Conservation (phyloP, 176 grass and related monocot genomes). For the Stipa capillata region DNA sequence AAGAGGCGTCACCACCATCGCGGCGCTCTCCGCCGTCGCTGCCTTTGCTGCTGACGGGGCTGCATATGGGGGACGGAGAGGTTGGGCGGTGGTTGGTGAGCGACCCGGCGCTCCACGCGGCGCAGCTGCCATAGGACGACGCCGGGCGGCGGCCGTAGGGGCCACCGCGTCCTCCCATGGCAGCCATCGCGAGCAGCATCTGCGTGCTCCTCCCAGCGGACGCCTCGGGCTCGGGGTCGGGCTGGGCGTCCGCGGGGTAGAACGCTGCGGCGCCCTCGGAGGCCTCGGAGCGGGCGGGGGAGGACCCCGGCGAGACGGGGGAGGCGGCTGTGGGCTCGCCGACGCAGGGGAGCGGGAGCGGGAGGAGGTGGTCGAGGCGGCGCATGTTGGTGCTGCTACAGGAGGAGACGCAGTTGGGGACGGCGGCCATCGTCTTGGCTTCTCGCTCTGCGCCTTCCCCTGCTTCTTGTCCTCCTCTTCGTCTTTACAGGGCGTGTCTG, state of each 20-base stretch:
- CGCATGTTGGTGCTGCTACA: constrained; percentile 37
- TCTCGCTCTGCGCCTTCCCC: constrained; percentile 20
- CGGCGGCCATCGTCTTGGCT: constrained; percentile 30
- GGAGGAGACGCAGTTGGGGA: constrained; percentile 25
- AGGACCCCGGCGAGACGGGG: constrained; percentile 36
- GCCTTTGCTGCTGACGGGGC: constrained; percentile 42
- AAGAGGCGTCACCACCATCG: constrained; percentile 27
- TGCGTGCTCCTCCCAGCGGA: constrained; percentile 49
- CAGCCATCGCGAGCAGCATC: constrained; percentile 52
- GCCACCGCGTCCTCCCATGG: constrained; percentile 39
- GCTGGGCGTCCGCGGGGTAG: constrained; percentile 20
- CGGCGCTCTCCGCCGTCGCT: neutral
- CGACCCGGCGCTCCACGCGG: constrained; percentile 47
- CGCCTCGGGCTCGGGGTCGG: neutral
- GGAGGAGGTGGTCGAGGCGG: constrained; percentile 12
- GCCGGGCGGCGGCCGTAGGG: constrained; percentile 46
- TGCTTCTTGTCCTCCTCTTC: neutral
- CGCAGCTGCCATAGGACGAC: constrained; percentile 55
- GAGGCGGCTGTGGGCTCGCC: constrained; percentile 33
- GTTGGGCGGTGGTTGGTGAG: constrained; percentile 47
- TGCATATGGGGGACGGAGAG: constrained; percentile 72
- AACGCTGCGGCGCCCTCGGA: constrained; percentile 20
- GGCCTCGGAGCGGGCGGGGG: constrained; percentile 31
- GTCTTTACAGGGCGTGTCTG: neutral
- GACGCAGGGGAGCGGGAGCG: constrained; percentile 29